Base-by-base conservation (phyloP, 768 basidiomycete species). In the Bullera alba region DNA sequence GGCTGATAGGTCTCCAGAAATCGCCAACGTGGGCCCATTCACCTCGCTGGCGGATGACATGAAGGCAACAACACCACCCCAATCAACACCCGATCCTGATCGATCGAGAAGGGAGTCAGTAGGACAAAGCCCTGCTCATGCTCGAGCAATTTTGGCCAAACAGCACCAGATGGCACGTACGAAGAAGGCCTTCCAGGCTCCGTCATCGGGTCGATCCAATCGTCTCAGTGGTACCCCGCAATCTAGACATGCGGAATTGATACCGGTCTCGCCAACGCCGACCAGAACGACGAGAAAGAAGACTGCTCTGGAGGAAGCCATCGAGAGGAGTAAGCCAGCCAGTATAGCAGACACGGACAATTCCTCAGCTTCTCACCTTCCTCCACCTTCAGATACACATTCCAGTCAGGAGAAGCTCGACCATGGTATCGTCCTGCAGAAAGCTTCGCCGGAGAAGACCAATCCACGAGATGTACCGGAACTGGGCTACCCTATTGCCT, bases 131-230 rank as follows among this genome's bases (percentile, higher is more conserved):
- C 50, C 66, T 6, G 48, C 60, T 2, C 56, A 52, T 17, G 60
- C 66, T 16, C 19, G 66, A 36, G 59, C 63, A 3, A 44, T 54
- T 12, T 41, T 68, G 6, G 63, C 52, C 6, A 65, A 63, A 49
- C 63, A 68, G 39, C 66, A 68, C 41, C 66, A 65, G 37, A 49
- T 60, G 10, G 63, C 63, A 2, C 48, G 35, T 21, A 68, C 60
- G 2, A 59, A 58, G 37, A 42, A 61, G 6, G 66, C 66, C 0
- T 68, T 68, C 39, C 57, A 59, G 19, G 46, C 55, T 30, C 63
- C 66, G 29, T 12, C 46, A 4, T 42, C 57, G 16, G 54, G 54
- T 6, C 56, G 58, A 2, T 5, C 23, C 21, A 34, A 34, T 34
- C n/a, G n/a, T n/a, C n/a, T n/a, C n/a, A n/a, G n/a, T n/a, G n/a